Base-by-base conservation (phyloP, 192 early-diverging fungal species). In the Lobulomyces angularis region DNA sequence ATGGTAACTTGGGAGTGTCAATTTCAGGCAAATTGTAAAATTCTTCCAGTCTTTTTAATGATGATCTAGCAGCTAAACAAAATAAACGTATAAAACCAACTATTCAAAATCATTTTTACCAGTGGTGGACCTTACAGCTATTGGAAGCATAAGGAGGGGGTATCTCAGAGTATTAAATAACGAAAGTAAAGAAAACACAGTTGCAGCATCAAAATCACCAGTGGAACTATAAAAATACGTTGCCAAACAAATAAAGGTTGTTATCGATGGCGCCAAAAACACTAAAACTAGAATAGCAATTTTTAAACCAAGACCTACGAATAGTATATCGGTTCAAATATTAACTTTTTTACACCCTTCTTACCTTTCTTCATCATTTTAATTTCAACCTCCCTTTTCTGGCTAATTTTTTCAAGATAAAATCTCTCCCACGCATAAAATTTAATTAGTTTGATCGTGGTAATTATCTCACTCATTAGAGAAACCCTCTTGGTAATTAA, bases 401-500 rank as follows among this genome's bases (percentile, higher is more conserved):
- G 40, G 34, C 45, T 58, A 11, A 82, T 61, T 27, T 71, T 66
- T 16, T 64, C 59, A 37, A 56, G 50, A 41, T 77, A 83, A 34
- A 59, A 77, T 3, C 52, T 35, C 40, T 83, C 81, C 81, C 81
- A 83, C 4, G 81, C 74, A 41, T 83, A 82, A 41, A 82, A 82
- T 51, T 83, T 83, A 42, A 83, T 80, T n/a, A 83, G 48, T 48
- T 83, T 83, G 43, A 83, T 82, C 20, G 77, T 73, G 1, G 81
- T 83, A 20, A 83, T 41, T 16, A 82, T 58, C 48, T 83, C 81
- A 0, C 67, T 72, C 70, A 83, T 81, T 20, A 83, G 55, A 44
- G 77, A 71, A n/a, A 83, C 79, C 30, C 81, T 69, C 21, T 72
- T 62, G 5, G 69, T 77, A n/a, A 79, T 69, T n/a, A 66, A 55